Base-by-base conservation (phyloP, 352 stramenopile species). In the Phytophthora ramorum region DNA sequence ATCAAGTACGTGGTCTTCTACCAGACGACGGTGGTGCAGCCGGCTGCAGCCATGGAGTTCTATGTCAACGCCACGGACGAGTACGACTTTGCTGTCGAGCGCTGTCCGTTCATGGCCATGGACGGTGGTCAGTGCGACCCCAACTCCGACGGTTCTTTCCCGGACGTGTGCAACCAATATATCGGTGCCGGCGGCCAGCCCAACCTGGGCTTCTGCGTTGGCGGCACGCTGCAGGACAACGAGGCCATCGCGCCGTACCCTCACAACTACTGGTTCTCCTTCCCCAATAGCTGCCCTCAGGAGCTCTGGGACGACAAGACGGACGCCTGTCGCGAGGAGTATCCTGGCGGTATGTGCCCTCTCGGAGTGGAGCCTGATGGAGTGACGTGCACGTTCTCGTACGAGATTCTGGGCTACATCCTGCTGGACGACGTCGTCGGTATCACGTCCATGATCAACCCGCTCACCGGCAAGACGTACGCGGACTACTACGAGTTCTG, bases 231-330 rank as follows among this genome's bases (percentile, higher is more conserved):
- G 0, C 61, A 81, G 51, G 68, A 83, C 30, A 81, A 66, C 3
- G 83, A 94, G 7, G 28, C 47, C 7, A 65, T 81, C 6, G 87
- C 87, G 8, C 87, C 84, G 38, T 95, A 96, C 74, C 81, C 77
- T 8, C 67, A 86, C 71, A 91, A 86, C 55, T 87, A 84, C 63
- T 94, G 85, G 87, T 93, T 87, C 63, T 96, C 87, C 9, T 94
- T 88, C 73, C 85, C 85, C 3, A 93, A 92, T 58, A 88, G 66
- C 19, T 95, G 83, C 41, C 80, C 78, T 8, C 62, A 71, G 28
- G 46, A 65, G 30, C 52, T 53, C 12, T 91, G 74, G 78, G 44
- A 17, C 12, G 50, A 66, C 28, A 93, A 90, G 67, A 89, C 74
- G 0, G 58, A 52, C 1, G 48, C 51, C 12, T 90, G 75, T 61